Base-by-base conservation (phyloP, 2,329 filamentous ascomycete genomes). In the Penicillium sp. region DNA sequence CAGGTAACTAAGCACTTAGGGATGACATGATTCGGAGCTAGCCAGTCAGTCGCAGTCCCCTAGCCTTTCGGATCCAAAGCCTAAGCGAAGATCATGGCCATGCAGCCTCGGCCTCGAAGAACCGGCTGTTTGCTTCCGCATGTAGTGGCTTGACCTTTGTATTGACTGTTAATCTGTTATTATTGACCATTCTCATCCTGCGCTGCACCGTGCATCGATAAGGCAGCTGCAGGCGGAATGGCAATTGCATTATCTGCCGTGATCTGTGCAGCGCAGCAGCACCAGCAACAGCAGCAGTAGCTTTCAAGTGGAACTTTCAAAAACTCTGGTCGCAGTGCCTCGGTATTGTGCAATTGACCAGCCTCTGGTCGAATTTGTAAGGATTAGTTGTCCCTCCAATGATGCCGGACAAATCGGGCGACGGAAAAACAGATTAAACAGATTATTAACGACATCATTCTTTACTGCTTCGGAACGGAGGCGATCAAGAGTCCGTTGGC, bases 221-320 rank as follows among this genome's bases (percentile, higher is more conserved):
- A 67, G 62, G 63, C 58, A 59, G 25, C 61, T 63, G 64, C 66
- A 59, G 63, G 56, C 58, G 28, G 51, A 45, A 65, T 63, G 42
- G 38, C 48, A 66, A 66, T 54, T 67, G 62, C 63, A 63, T 68
- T 65, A 67, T 68, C 65, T 66, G 38, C 51, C 51, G 51, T 53
- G 51, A 53, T 53, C 51, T 34, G 15, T 42, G 51, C 51, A 53
- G 50, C 41, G 38, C 50, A 42, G 51, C 4, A 20, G 28, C 25
- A 52, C 25, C 50, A 42, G 51, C 4, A 20, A n/a, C 14, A 10
- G 25, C 25, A 5, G 25, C 31, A 8, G 25, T 28, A 28, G 31
- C 34, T 15, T 25, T 39, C 48, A 8, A 31, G 17, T 15, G 20
- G 34, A 31, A 35, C 25, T 28, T 34, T 34, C 25, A 15, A 28